These are phyloP conservation scores for Barnettozyma botsteinii DNA, from an alignment of 805 yeast species.

Conservation along the genomic window DNA sequence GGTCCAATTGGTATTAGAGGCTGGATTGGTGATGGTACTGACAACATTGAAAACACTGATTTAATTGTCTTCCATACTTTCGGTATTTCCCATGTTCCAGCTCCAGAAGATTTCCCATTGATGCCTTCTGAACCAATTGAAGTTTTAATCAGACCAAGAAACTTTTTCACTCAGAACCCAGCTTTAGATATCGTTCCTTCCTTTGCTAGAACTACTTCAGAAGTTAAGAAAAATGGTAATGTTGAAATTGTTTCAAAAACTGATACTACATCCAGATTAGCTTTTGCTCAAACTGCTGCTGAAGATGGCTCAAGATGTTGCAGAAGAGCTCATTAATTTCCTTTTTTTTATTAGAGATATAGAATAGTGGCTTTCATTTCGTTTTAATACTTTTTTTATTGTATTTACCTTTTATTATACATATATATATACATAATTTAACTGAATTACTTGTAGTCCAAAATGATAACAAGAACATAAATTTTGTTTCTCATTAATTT, in stretches of 20 bases:
- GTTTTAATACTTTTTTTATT: too few species aligned
- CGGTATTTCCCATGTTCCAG: constrained; percentile 82
- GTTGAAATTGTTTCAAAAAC: constrained; percentile 36
- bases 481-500: too few species aligned
- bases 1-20: constrained; percentile 59
- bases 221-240: constrained; percentile 31
- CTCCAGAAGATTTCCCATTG: constrained; percentile 85
- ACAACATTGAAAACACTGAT: constrained; percentile 58
- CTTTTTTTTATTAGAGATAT: too few species aligned
- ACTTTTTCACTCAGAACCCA: constrained; percentile 74
- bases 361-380: too few species aligned
- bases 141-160: constrained; percentile 69
- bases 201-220: constrained; percentile 42
- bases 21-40: constrained; percentile 62
- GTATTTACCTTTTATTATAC: too few species aligned
- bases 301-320: constrained; percentile 18
- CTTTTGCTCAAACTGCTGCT: constrained; percentile 31
- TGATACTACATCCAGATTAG: constrained; percentile 48
- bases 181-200: constrained; percentile 71
- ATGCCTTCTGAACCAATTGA: constrained; percentile 85
- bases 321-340: constrained; percentile 6
- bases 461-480: too few species aligned
- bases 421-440: too few species aligned
- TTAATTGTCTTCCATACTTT: constrained; percentile 75
- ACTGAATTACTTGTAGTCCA: too few species aligned